phyloP scores from a whole-genome alignment of 2,329 filamentous ascomycete genomes.

The Aspergillus candidus region DNA sequence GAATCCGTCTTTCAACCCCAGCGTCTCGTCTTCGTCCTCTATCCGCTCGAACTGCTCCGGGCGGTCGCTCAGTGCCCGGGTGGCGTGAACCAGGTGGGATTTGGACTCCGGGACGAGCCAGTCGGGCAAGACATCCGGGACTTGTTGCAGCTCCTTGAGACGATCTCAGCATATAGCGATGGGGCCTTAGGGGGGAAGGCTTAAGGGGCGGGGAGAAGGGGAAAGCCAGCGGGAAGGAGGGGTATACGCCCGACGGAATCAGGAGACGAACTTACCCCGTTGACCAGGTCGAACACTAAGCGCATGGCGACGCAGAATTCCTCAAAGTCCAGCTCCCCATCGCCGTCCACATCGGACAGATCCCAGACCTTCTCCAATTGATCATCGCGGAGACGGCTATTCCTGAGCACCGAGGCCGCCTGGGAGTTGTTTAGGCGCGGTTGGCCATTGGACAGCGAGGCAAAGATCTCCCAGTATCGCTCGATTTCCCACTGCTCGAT shows the following conservation, averaged over 20 bases:
- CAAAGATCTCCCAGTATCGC: slow-evolving; percentile 75
- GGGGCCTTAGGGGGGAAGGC: not conserved
- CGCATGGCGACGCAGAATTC: slow-evolving; percentile 99
- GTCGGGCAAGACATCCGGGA: slow-evolving; percentile 80
- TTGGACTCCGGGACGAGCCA: slow-evolving; percentile 97
- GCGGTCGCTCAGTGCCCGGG: slow-evolving; percentile 68
- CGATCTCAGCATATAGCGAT: slow-evolving; percentile 5
- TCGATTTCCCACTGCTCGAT: slow-evolving; percentile 71
- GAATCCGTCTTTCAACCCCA: slow-evolving; percentile 88
- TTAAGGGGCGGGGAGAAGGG: not conserved
- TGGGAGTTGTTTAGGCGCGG: slow-evolving; percentile 62
- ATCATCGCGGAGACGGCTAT: slow-evolving; percentile 64
- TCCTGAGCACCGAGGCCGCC: slow-evolving; percentile 66
- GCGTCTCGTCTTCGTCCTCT: slow-evolving; percentile 69
- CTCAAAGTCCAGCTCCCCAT: slow-evolving; percentile 97
- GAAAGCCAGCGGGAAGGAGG: not conserved
- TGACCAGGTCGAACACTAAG: slow-evolving; percentile 93
- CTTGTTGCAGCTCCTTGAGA: slow-evolving; percentile 73
- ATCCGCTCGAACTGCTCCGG: slow-evolving; percentile 79
- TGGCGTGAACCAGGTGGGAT: slow-evolving; percentile 81
- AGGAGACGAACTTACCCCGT: slow-evolving; percentile 60
- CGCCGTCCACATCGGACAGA: slow-evolving; percentile 91
- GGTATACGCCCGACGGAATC: not conserved
- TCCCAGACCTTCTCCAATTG: slow-evolving; percentile 99
- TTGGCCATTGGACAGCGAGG: slow-evolving; percentile 58